Evolutionary conservation across 2,329 filamentous ascomycete genomes (phyloP).

Genomic region (Fusarium xyrophilum): DNA sequence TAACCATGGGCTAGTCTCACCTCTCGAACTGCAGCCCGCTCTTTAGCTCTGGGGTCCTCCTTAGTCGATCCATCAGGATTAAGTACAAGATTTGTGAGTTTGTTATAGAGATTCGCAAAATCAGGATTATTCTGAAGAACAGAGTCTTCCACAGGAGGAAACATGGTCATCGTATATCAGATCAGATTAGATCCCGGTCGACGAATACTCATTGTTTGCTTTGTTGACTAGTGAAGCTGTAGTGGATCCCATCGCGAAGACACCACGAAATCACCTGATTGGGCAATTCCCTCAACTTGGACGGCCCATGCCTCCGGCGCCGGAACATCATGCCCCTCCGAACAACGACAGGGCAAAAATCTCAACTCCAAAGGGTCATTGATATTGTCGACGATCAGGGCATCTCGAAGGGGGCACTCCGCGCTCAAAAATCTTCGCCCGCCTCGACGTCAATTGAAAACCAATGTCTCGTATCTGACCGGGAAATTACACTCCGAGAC

Average conservation of each 20-base stretch:
- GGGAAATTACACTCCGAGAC: neutral
- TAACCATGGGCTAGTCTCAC: conserved; percentile 46
- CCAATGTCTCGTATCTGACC: conserved; percentile 35
- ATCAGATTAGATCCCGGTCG: neutral
- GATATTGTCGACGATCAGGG: conserved; percentile 30
- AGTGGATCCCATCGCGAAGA: conserved; percentile 40
- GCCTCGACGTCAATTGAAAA: conserved; percentile 32
- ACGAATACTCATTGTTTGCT: neutral
- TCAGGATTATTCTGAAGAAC: conserved; percentile 64
- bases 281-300: neutral
- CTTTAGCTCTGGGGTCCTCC: conserved; percentile 56
- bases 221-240: conserved; percentile 19
- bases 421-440: conserved; percentile 13
- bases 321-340: conserved; percentile 41
- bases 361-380: conserved; percentile 26
- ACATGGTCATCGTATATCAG: conserved; percentile 50
- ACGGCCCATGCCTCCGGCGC: conserved; percentile 15
- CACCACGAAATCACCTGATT: conserved; percentile 48
- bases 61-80: conserved; percentile 66
- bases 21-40: conserved; percentile 57
- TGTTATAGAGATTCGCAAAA: conserved; percentile 65
- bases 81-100: conserved; percentile 60
- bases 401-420: conserved; percentile 29
- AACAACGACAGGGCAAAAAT: conserved; percentile 35
- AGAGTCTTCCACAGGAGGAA: conserved; percentile 63